A percentile compares a stretch with the other conserved stretches of the same genome.
Conservation (phyloP, 345 rosid species). For the Gossypium sturtianum region DNA sequence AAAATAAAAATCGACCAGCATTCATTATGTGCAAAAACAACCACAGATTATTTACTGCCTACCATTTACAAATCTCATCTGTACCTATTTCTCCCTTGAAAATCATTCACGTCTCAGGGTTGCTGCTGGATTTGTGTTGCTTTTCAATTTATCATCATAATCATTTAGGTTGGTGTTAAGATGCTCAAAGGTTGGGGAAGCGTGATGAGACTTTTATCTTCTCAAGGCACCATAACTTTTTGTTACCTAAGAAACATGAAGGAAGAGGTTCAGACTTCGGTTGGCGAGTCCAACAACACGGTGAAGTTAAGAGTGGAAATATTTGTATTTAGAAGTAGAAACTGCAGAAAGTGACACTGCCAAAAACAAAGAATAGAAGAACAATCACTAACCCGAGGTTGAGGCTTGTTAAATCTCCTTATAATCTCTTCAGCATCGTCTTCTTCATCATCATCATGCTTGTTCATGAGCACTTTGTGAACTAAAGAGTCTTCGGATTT, state of each 20-base stretch:
- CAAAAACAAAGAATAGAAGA: neutral
- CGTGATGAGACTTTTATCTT: slow-evolving; percentile 22
- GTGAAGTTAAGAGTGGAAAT: neutral
- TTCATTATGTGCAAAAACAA: too few species aligned
- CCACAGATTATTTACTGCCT: too few species aligned
- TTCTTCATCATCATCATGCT: slow-evolving; percentile 55
- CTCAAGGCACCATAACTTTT: slow-evolving; percentile 91
- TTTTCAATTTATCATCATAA: neutral
- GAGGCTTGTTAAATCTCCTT: slow-evolving; percentile 53
- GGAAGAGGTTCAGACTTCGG: neutral
- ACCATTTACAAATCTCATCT: too few species aligned
- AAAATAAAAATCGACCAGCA: too few species aligned
- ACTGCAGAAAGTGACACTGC: neutral
- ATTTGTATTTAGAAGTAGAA: neutral
- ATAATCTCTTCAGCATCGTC: slow-evolving; percentile 45
- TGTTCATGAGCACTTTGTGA: slow-evolving; percentile 52
- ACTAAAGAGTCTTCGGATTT: slow-evolving; percentile 55
- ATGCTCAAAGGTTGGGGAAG: too few species aligned
- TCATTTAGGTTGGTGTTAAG: neutral
- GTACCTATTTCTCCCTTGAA: neutral
- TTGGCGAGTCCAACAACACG: neutral
- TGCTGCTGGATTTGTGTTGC: neutral
- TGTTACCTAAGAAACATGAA: slow-evolving; percentile 42
- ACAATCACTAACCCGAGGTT: slow-evolving; percentile 55
- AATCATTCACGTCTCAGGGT: neutral